Percentiles rank a stretch among this genome's conserved stretches.
Evolutionary conservation across 2,329 filamentous ascomycete genomes (phyloP).

Genomic region (Endoconidiophora laricicola): DNA sequence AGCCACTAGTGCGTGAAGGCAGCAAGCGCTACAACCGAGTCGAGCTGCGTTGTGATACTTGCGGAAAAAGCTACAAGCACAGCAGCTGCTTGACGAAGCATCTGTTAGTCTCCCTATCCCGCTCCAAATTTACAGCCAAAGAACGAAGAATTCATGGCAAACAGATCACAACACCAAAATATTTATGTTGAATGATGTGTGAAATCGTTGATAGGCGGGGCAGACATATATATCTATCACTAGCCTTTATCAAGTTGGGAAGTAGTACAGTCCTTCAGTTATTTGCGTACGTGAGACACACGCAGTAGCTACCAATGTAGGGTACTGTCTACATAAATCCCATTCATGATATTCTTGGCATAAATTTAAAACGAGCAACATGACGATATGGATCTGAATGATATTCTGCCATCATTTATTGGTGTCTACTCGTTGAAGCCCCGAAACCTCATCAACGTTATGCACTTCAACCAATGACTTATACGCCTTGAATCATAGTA

Average conservation of each 20-base stretch:
- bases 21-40: slow-evolving; percentile 65
- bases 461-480: too few species aligned
- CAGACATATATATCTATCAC: neutral
- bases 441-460: too few species aligned
- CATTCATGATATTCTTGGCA: neutral
- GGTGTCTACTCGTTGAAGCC: too few species aligned
- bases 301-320: neutral
- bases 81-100: slow-evolving; percentile 99
- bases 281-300: neutral
- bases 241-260: neutral
- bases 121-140: slow-evolving; percentile 20
- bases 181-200: neutral
- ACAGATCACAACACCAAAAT: neutral
- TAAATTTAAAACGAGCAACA: neutral
- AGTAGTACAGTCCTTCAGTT: neutral
- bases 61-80: slow-evolving; percentile 99
- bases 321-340: slow-evolving; percentile 1
- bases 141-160: neutral
- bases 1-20: slow-evolving; percentile 64
- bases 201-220: neutral
- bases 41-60: slow-evolving; percentile 91
- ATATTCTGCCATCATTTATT: neutral
- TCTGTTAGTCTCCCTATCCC: slow-evolving; percentile 74
- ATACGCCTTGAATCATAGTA: too few species aligned
- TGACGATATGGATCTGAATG: neutral